Evolutionary conservation across 2,329 filamentous ascomycete species (phyloP).

Genomic region (Kalaharituber pfeilii): DNA sequence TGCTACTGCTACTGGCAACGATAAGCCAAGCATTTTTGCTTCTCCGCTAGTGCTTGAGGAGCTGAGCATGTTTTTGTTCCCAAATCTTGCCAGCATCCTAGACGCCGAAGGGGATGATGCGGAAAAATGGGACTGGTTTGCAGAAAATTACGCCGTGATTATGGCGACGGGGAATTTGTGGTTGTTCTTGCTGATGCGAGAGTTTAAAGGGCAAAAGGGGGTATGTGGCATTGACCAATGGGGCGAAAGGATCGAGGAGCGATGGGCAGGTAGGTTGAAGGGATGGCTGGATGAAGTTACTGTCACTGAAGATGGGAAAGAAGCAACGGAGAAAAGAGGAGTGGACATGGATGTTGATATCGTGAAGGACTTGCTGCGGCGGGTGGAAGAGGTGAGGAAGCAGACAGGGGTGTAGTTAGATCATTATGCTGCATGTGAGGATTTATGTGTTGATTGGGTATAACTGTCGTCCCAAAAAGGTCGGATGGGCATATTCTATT

Average conservation of each 20-base stretch:
- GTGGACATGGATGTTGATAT: slow-evolving; percentile 10
- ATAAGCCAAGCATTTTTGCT: slow-evolving; percentile 18
- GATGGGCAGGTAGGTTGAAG: background rate
- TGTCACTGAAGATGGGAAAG: slow-evolving; percentile 7
- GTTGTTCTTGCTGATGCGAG: slow-evolving; percentile 16
- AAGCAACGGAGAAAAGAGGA: slow-evolving; percentile 5
- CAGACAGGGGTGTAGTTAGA: background rate
- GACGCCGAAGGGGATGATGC: slow-evolving; percentile 14
- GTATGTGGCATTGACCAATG: background rate
- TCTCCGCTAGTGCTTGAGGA: slow-evolving; percentile 18
- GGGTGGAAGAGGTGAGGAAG: slow-evolving; percentile 9
- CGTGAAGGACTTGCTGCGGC: slow-evolving; percentile 9
- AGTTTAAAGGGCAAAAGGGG: slow-evolving; percentile 5
- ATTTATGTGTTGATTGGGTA: too few relatives aligned
- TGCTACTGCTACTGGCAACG: slow-evolving; percentile 13
- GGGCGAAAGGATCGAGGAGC: background rate
- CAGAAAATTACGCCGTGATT: slow-evolving; percentile 19
- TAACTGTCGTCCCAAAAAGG: too few relatives aligned
- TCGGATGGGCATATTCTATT: too few relatives aligned
- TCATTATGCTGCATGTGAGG: too few relatives aligned
- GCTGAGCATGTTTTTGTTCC: slow-evolving; percentile 19
- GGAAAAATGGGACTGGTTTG: slow-evolving; percentile 17
- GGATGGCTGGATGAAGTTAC: background rate
- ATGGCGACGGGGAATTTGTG: slow-evolving; percentile 21
- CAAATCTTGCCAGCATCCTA: slow-evolving; percentile 10